These are phyloP conservation scores for Cystobasidium ongulense DNA, from an alignment of 768 basidiomycete genomes.

Conservation along the genomic window DNA sequence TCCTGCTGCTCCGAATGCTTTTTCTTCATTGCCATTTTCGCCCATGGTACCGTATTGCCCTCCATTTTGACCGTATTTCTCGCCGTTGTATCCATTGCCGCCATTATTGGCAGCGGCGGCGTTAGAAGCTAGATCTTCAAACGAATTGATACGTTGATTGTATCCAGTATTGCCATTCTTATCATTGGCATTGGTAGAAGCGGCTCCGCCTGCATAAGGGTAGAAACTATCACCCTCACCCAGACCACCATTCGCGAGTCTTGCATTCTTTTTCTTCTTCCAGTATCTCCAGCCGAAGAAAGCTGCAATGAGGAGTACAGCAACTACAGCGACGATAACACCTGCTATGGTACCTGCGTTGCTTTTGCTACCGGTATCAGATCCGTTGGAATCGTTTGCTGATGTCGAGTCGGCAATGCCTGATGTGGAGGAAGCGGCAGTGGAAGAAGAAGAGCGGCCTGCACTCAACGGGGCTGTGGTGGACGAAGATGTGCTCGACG, in stretches of 20 bases:
- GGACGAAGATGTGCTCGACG: background rate
- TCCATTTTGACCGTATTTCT: constrained; percentile 10
- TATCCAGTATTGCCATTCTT: constrained; percentile 4
- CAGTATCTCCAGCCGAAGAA: constrained; percentile 15
- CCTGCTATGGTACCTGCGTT: constrained; percentile 21
- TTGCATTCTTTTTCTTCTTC: constrained; percentile 3
- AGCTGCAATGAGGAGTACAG: background rate
- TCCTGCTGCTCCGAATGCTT: background rate
- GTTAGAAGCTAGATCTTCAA: constrained; percentile 3
- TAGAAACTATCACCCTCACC: constrained; percentile 10
- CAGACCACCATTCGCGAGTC: background rate
- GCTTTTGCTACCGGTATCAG: background rate
- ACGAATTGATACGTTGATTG: constrained; percentile 17
- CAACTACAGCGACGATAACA: constrained; percentile 14
- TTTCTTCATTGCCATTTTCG: background rate
- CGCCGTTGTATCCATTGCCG: background rate
- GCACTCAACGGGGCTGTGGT: constrained; percentile 11
- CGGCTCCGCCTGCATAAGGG: background rate
- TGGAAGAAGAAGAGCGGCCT: background rate
- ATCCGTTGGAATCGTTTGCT: background rate
- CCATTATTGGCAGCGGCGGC: background rate
- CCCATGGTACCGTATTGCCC: background rate
- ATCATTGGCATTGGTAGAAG: background rate
- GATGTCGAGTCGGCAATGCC: background rate
- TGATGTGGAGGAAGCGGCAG: background rate